Conservation (phyloP, 2,329 filamentous ascomycete genomes). For the Blastomyces silverae region DNA sequence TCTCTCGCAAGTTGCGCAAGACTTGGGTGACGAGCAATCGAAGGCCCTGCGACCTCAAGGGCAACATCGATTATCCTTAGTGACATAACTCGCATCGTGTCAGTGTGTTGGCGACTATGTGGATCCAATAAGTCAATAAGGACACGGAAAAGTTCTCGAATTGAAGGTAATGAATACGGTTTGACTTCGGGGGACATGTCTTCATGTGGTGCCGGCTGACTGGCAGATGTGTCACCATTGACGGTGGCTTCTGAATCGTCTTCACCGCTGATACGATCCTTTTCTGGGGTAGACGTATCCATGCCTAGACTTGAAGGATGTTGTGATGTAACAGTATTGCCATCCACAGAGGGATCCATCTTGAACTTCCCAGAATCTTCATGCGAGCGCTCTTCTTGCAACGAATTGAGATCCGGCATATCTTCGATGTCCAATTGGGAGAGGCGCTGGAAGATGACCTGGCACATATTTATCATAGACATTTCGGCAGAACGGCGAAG, state of each 20-base stretch:
- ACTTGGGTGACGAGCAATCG: constrained; percentile 85
- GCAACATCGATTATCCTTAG: constrained; percentile 95
- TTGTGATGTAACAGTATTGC: constrained; percentile 53
- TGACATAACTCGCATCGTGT: constrained; percentile 95
- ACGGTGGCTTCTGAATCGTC: constrained; percentile 30
- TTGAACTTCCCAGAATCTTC: constrained; percentile 68
- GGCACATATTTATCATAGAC: constrained; percentile 97
- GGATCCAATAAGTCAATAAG: constrained; percentile 90
- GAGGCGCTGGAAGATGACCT: constrained; percentile 91
- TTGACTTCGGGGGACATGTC: constrained; percentile 56
- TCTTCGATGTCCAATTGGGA: constrained; percentile 77
- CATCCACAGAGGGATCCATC: constrained; percentile 72
- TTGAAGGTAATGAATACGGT: constrained; percentile 89
- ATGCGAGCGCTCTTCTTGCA: constrained; percentile 55
- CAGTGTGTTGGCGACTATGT: constrained; percentile 84
- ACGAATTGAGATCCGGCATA: constrained; percentile 57
- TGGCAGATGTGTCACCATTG: constrained; percentile 31
- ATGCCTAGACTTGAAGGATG: constrained; percentile 39
- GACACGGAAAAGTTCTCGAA: constrained; percentile 87
- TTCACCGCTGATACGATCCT: constrained; percentile 31
- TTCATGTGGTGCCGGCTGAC: constrained; percentile 33
- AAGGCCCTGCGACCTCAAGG: constrained; percentile 89
- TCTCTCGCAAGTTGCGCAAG: constrained; percentile 85
- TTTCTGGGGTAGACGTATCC: constrained; percentile 32
- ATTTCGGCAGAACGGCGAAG: constrained; percentile 88